Evolutionary conservation across 1,284 basidiomycete species (phyloP).

Genomic region (Cutaneotrichosporon sp.): DNA sequence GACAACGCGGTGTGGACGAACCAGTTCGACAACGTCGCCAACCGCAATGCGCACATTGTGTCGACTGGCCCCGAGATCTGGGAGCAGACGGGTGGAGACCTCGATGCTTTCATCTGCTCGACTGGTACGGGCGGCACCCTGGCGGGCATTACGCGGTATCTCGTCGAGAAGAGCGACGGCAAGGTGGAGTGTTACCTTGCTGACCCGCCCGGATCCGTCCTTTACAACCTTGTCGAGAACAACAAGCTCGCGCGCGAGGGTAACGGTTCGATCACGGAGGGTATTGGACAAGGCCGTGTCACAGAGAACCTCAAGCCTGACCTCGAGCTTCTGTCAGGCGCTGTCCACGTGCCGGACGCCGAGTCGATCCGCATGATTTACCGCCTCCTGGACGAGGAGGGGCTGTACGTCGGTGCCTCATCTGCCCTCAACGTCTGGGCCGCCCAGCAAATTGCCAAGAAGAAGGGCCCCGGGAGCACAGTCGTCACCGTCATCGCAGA

Average conservation of each 20-base stretch:
- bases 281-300: constrained; percentile 96
- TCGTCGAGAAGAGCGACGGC: constrained; percentile 79
- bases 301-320: constrained; percentile 91
- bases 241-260: constrained; percentile 76
- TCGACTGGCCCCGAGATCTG: constrained; percentile 97
- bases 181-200: constrained; percentile 88
- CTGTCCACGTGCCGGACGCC: constrained; percentile 80
- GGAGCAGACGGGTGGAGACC: constrained; percentile 72
- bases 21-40: constrained; percentile 94
- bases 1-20: constrained; percentile 99
- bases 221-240: constrained; percentile 78
- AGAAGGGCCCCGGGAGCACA: constrained; percentile 70
- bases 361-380: constrained; percentile 93
- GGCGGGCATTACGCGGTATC: constrained; percentile 76
- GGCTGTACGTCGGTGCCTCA: constrained; percentile 93
- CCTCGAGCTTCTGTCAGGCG: constrained; percentile 71
- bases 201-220: constrained; percentile 91
- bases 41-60: constrained; percentile 80
- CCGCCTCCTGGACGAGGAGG: constrained; percentile 84
- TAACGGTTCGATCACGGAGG: constrained; percentile 89
- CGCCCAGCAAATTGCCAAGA: constrained; percentile 78
- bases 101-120: constrained; percentile 88
- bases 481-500: constrained; percentile 66
- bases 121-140: constrained; percentile 96
- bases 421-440: constrained; percentile 94